These are phyloP conservation scores for Orbilia ellipsospora DNA, from an alignment of 2,329 filamentous ascomycete species.

Conservation along the genomic window DNA sequence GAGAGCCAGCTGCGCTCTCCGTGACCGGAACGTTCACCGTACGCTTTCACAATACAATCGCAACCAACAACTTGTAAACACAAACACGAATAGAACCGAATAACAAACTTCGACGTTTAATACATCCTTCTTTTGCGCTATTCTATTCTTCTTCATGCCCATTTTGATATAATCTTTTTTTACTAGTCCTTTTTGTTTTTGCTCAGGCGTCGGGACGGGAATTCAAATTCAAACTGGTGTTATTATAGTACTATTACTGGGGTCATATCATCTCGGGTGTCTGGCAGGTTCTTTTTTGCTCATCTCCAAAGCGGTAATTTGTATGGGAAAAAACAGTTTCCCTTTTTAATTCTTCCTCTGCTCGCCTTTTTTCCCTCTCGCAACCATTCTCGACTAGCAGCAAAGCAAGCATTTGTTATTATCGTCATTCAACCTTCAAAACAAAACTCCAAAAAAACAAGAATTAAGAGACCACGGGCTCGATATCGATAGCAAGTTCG, in stretches of 20 bases:
- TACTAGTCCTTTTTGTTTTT: constrained; percentile 36
- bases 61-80: not conserved
- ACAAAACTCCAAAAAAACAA: not conserved
- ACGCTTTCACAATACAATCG: constrained; percentile 7
- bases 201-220: constrained; percentile 24
- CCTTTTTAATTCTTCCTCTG: constrained; percentile 1
- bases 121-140: no score
- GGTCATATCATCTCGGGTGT: constrained; percentile 22
- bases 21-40: constrained; percentile 36
- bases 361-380: constrained; percentile 20
- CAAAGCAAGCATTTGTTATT: not conserved
- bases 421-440: not conserved
- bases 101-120: not conserved
- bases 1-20: constrained; percentile 22
- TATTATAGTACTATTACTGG: constrained; percentile 13
- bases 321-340: constrained; percentile 30
- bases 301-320: constrained; percentile 49
- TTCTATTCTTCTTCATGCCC: constrained; percentile 19
- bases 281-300: constrained; percentile 17
- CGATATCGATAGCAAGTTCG: no score
- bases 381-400: constrained; percentile 14
- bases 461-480: not conserved
- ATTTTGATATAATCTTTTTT: constrained; percentile 39
- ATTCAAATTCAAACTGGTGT: no score
- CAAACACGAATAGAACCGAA: not conserved